A percentile compares a stretch with the other conserved stretches of the same genome.
phyloP scores from a whole-genome alignment of 148 eudicot species.

The Pharnaceum exiguum region DNA sequence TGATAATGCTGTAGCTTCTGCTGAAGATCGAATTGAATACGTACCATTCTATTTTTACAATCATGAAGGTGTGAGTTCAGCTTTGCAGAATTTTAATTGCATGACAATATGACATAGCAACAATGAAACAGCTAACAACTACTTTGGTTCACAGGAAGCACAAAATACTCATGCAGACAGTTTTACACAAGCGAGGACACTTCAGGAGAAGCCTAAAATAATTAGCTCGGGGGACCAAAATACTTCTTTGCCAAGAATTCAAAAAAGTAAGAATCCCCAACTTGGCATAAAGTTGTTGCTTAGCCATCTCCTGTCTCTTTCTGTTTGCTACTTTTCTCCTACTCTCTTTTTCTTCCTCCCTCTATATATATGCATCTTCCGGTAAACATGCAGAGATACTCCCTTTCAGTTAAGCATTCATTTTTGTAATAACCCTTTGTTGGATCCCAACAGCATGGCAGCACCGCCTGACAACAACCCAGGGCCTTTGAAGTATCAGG shows the following conservation, averaged over 20 bases:
- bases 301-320: slow-evolving; percentile 16
- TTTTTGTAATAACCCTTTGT: not conserved
- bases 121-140: too few relatives aligned
- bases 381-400: slow-evolving; percentile 5
- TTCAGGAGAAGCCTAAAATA: too few relatives aligned
- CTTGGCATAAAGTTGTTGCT: slow-evolving; percentile 11
- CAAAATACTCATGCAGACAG: too few relatives aligned
- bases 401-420: slow-evolving; percentile 8
- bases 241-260: not conserved
- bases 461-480: slow-evolving; percentile 22
- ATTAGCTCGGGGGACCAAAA: too few relatives aligned
- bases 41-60: too few relatives aligned
- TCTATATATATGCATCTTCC: slow-evolving; percentile 22
- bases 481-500: slow-evolving; percentile 26
- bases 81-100: too few relatives aligned
- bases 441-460: slow-evolving; percentile 13
- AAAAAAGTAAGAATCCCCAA: slow-evolving; percentile 1
- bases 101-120: too few relatives aligned
- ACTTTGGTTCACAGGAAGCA: too few relatives aligned
- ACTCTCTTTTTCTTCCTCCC: slow-evolving; percentile 10
- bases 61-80: too few relatives aligned
- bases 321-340: slow-evolving; percentile 5
- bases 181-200: too few relatives aligned
- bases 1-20: too few relatives aligned
- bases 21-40: too few relatives aligned